phyloP scores from a whole-genome alignment of 768 basidiomycete species.

The Amanita inopinata region DNA sequence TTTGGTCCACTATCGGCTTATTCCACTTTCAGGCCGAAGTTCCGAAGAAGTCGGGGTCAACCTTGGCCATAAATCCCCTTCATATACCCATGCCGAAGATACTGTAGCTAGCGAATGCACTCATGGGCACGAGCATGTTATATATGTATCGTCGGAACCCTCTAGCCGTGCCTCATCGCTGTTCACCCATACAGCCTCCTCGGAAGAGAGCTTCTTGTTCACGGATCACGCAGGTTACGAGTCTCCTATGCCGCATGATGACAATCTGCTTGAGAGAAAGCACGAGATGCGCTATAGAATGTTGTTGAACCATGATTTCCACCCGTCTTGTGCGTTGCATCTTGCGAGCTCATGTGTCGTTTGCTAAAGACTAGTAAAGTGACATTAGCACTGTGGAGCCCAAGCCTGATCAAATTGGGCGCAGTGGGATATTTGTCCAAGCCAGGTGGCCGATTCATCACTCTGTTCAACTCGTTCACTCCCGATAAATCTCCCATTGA shows the following conservation, averaged over 20 bases:
- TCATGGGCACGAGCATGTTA: constrained; percentile 3
- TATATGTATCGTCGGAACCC: background rate
- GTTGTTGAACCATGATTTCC: constrained; percentile 56
- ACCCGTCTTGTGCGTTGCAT: constrained; percentile 48
- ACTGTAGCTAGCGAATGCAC: background rate
- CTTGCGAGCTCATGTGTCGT: constrained; percentile 1
- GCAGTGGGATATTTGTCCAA: constrained; percentile 70
- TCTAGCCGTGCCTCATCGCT: constrained; percentile 21
- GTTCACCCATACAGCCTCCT: constrained; percentile 18
- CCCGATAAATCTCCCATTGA: constrained; percentile 38
- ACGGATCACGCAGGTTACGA: constrained; percentile 25
- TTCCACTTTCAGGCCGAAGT: constrained; percentile 1
- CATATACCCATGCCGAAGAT: background rate
- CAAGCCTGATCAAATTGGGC: constrained; percentile 55
- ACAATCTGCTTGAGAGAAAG: constrained; percentile 29
- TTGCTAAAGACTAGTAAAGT: constrained; percentile 26
- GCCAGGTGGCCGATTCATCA: constrained; percentile 58
- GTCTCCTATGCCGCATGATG: constrained; percentile 33
- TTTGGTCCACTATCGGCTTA: background rate
- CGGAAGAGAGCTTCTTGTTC: constrained; percentile 15
- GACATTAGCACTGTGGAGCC: constrained; percentile 63
- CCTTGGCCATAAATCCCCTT: background rate
- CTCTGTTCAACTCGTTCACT: constrained; percentile 61
- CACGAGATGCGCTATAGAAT: constrained; percentile 65
- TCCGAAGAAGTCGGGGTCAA: background rate